Conservation (phyloP, 2,329 filamentous ascomycete genomes). For the Dactylellina leptospora region DNA sequence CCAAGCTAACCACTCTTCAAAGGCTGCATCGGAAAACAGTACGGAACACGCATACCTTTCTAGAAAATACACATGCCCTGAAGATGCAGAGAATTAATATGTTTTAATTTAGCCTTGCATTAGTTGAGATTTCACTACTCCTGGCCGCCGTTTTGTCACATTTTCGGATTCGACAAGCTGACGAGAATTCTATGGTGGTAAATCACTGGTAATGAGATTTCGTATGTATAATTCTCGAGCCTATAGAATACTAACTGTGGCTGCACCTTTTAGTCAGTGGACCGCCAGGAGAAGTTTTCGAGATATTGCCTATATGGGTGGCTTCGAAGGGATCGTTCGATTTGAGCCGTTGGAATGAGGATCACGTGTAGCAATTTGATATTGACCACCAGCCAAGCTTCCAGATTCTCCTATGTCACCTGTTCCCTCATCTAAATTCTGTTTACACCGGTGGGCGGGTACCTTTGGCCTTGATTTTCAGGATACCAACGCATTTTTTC, state of each 20-base stretch:
- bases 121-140: conserved; percentile 37
- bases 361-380: too few species aligned
- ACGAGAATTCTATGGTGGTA: conserved; percentile 9
- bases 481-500: conserved; percentile 9
- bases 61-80: not conserved
- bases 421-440: too few species aligned
- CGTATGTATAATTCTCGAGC: not conserved
- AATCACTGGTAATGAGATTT: conserved; percentile 9
- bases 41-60: conserved; percentile 13
- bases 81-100: too few species aligned
- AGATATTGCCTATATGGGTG: conserved; percentile 47
- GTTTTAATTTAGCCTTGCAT: conserved; percentile 16
- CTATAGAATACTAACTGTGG: not conserved
- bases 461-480: too few species aligned
- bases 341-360: conserved; percentile 34
- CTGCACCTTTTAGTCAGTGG: conserved; percentile 49
- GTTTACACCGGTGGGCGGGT: too few species aligned
- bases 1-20: conserved; percentile 26
- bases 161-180: conserved; percentile 30
- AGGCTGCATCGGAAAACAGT: conserved; percentile 54
- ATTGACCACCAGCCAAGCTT: too few species aligned
- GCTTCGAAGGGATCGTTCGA: conserved; percentile 43
- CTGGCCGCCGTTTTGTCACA: conserved; percentile 36
- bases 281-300: conserved; percentile 46
- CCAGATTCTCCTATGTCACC: too few species aligned